These are phyloP conservation scores for Collariella sp. DNA, from an alignment of 495 filamentous ascomycete species.

Conservation along the genomic window DNA sequence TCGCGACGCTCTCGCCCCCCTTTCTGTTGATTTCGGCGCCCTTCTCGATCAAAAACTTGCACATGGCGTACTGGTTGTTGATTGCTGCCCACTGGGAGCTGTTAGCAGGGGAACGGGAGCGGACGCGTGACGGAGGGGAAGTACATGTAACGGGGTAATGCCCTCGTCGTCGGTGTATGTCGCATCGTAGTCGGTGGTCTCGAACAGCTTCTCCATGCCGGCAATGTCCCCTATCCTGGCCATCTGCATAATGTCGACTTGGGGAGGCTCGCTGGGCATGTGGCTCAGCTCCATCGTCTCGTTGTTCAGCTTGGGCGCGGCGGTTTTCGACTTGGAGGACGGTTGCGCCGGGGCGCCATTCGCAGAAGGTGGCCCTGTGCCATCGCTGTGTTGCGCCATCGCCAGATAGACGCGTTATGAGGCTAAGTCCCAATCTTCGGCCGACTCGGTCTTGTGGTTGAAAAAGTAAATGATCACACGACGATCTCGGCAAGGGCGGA, in stretches of 20 bases:
- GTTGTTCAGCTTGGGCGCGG: conserved; percentile 52
- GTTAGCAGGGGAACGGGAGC: conserved; percentile 9
- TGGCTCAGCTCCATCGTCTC: conserved; percentile 64
- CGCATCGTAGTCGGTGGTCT: conserved; percentile 68
- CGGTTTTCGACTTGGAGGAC: conserved; percentile 50
- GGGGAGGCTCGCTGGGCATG: conserved; percentile 45
- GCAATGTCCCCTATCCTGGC: conserved; percentile 78
- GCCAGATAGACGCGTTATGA: background rate
- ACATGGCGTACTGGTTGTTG: conserved; percentile 94
- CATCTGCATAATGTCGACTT: conserved; percentile 92
- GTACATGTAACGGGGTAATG: conserved; percentile 91
- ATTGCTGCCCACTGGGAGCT: conserved; percentile 87
- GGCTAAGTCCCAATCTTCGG: background rate
- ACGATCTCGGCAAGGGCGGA: background rate
- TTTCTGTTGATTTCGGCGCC: conserved; percentile 91
- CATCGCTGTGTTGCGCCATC: conserved; percentile 23
- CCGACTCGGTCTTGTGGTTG: background rate
- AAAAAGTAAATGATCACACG: background rate
- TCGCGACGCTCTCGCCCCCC: conserved; percentile 87
- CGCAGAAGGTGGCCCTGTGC: conserved; percentile 15
- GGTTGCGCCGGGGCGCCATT: conserved; percentile 36
- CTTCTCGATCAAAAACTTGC: conserved; percentile 82
- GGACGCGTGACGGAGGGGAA: conserved; percentile 26
- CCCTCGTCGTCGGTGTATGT: conserved; percentile 79
- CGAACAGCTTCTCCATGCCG: conserved; percentile 82